phyloP scores from a whole-genome alignment of 1,139 yeast genomes.

The Sugiyamaella novakii region DNA sequence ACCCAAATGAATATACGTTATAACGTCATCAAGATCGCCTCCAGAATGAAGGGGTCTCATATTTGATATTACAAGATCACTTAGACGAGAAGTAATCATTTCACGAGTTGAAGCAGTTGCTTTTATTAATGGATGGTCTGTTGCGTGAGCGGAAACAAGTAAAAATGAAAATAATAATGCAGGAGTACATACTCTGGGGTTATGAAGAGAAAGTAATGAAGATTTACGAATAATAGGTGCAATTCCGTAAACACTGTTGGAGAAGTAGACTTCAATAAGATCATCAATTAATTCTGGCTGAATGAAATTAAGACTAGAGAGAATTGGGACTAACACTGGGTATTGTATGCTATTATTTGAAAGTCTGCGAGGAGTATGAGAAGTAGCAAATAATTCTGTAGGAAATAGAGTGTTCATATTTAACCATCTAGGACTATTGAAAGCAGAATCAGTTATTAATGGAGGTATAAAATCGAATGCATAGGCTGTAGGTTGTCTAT shows the following conservation, averaged over 20 bases:
- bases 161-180: conserved; percentile 42
- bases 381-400: conserved; percentile 25
- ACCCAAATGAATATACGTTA: conserved; percentile 45
- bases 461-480: conserved; percentile 10
- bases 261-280: conserved; percentile 31
- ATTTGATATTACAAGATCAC: conserved; percentile 36
- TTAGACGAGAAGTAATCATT: conserved; percentile 34
- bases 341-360: conserved; percentile 20
- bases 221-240: conserved; percentile 33
- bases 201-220: conserved; percentile 27
- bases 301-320: conserved; percentile 20
- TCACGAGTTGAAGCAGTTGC: conserved; percentile 39
- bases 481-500: conserved; percentile 1
- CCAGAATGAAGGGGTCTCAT: conserved; percentile 34
- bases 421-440: conserved; percentile 27
- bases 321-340: conserved; percentile 25
- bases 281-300: conserved; percentile 26
- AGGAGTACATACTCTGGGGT: conserved; percentile 39
- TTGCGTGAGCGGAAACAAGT: conserved; percentile 43
- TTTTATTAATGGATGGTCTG: conserved; percentile 44
- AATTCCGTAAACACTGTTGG: conserved; percentile 31
- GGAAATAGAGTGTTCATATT: conserved; percentile 26
- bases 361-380: conserved; percentile 19
- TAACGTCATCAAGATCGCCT: conserved; percentile 45
- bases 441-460: conserved; percentile 21